A percentile compares a stretch with the other conserved stretches of the same genome.
Evolutionary conservation across 2,329 filamentous ascomycete species (phyloP).

Genomic region (Colletotrichum eleusines): DNA sequence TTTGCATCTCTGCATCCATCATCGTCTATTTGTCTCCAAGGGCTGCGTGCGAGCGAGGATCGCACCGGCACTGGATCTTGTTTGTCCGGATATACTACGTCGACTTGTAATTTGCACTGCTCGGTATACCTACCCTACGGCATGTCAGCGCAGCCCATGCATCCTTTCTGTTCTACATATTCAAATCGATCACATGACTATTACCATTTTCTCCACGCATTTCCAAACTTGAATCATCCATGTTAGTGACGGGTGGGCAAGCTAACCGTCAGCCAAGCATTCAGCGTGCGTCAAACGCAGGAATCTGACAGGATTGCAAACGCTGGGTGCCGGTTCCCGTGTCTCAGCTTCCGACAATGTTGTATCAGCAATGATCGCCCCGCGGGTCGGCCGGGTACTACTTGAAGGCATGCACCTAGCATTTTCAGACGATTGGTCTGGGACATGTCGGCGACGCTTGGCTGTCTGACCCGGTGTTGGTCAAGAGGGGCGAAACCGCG

Average conservation of each 20-base stretch:
- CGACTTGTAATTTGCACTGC: constrained; percentile 36
- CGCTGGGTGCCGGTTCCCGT: constrained; percentile 21
- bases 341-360: constrained; percentile 24
- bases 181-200: constrained; percentile 36
- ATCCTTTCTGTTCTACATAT: constrained; percentile 38
- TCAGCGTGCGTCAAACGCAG: constrained; percentile 1
- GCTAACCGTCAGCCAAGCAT: background rate
- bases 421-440: constrained; percentile 8
- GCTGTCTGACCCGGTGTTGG: constrained; percentile 27
- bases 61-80: constrained; percentile 17
- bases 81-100: constrained; percentile 33
- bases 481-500: constrained; percentile 1
- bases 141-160: constrained; percentile 29
- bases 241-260: background rate
- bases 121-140: constrained; percentile 24
- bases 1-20: constrained; percentile 16
- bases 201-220: background rate
- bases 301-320: constrained; percentile 18
- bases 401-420: background rate
- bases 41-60: constrained; percentile 3
- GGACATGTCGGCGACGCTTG: constrained; percentile 30
- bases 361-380: constrained; percentile 22
- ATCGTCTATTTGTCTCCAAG: background rate
- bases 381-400: constrained; percentile 9
- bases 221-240: background rate